Evolutionary conservation across 495 filamentous ascomycete species (phyloP), one percentile per base, ranked within the genome.

Genomic region (Aspergillus bertholletiae): DNA sequence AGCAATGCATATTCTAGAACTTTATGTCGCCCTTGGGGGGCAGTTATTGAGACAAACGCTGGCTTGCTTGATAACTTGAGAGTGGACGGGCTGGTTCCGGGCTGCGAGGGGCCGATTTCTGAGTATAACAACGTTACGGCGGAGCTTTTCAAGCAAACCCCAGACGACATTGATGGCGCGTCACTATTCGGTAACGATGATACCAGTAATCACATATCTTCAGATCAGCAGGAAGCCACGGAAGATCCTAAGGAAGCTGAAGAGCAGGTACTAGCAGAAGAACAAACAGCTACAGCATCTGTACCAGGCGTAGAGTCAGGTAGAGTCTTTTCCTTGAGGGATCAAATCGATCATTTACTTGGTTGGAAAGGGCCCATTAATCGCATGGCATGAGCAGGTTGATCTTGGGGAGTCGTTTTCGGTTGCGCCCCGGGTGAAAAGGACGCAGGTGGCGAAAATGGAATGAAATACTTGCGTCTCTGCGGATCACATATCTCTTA

Each of bases 351-450:
- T 46, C 71, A 72, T 37, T 47, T 66, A 52, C 61, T 74, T 27
- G 73, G 73, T 39, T 76, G 73, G 73, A 59, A 46, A 37, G 71
- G 70, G 2, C 69, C 70, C 39, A 20, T 57, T 48, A 45, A 37
- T 28, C 27, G 12, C 18, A 9, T n/a, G 7, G 46, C 39, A 17
- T 49, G 47, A 49, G 20, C 15, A n/a, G 7, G 24, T 28, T 5
- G 21, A 15, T 47, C 17, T 37, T n/a, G 34, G 34, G 34, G 34
- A 37, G 30, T 12, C 13, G 13, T 37, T 37, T n/a, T 15, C 13
- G 17, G 34, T 37, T 37, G 34, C 5, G 34, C 15, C 17, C 17
- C 17, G 13, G 9, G 2, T 15, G 13, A 15, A 15, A 2, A 37
- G 1, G 34, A n/a, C 13, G 13, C 5, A 37, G 17, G 34, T 15